phyloP scores from a whole-genome alignment of 257 asterid genomes.

The Schizonepeta tenuifolia region DNA sequence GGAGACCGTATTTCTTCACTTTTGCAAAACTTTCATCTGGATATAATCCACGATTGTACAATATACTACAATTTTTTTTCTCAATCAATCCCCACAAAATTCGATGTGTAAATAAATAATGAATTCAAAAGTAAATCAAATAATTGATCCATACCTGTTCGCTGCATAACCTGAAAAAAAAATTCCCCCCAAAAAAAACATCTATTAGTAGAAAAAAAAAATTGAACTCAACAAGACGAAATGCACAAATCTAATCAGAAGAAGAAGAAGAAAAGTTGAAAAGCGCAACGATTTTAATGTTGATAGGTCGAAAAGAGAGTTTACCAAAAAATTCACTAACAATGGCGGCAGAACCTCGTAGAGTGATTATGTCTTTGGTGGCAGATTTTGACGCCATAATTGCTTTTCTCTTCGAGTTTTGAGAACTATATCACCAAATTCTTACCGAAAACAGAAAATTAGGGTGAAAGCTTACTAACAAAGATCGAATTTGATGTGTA shows the following conservation, averaged over 20 bases:
- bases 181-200: background rate
- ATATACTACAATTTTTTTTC: conserved; percentile 44
- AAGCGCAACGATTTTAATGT: background rate
- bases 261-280: background rate
- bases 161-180: conserved; percentile 87
- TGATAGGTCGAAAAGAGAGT: background rate
- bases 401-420: background rate
- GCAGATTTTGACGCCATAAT: conserved; percentile 75
- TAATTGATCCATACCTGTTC: conserved; percentile 52
- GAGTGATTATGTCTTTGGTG: conserved; percentile 85
- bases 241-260: conserved; percentile 31
- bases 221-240: background rate
- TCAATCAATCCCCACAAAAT: conserved; percentile 11
- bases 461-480: background rate
- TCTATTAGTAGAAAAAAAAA: background rate
- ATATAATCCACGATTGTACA: conserved; percentile 88
- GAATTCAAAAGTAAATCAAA: background rate
- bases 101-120: background rate
- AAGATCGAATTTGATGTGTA: background rate
- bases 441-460: background rate
- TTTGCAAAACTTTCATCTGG: conserved; percentile 88
- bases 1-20: conserved; percentile 91
- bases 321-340: conserved; percentile 90
- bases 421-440: background rate
- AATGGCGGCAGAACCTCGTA: conserved; percentile 89